Evolutionary conservation across 106 monocot genomes (phyloP).

Genomic region (Cymbidium sinense): DNA sequence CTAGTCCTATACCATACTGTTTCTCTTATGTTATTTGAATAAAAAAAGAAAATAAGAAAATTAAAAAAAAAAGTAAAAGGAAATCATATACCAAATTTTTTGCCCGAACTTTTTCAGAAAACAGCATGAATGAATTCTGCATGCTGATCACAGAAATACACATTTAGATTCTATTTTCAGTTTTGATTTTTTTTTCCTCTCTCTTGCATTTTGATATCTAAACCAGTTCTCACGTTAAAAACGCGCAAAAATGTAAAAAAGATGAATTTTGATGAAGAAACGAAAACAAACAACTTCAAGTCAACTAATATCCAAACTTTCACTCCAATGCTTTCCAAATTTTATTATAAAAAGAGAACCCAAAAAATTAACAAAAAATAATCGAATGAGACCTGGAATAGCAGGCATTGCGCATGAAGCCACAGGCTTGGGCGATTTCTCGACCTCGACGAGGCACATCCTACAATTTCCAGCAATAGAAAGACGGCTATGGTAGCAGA

Average conservation of each 20-base stretch:
- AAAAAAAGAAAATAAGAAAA: not conserved
- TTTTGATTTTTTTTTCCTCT: not conserved
- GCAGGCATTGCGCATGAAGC: slow-evolving; percentile 99
- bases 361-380: not conserved
- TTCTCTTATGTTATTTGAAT: not conserved
- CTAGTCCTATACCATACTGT: not conserved
- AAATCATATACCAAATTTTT: not conserved
- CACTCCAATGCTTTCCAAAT: not conserved
- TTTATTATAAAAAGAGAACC: not conserved
- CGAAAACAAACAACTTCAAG: not conserved
- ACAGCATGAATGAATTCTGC: not conserved
- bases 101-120: not conserved
- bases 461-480: slow-evolving; percentile 95
- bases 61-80: not conserved
- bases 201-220: not conserved
- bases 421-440: slow-evolving; percentile 98
- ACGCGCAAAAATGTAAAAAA: not conserved
- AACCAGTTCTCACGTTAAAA: not conserved
- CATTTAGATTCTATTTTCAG: not conserved
- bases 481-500: slow-evolving; percentile 86
- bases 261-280: not conserved
- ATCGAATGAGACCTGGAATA: slow-evolving; percentile 50
- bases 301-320: not conserved
- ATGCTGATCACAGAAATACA: not conserved
- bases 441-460: slow-evolving; percentile 99